phyloP scores from a whole-genome alignment of 73 alveolate species.

The Breviolum minutum region DNA sequence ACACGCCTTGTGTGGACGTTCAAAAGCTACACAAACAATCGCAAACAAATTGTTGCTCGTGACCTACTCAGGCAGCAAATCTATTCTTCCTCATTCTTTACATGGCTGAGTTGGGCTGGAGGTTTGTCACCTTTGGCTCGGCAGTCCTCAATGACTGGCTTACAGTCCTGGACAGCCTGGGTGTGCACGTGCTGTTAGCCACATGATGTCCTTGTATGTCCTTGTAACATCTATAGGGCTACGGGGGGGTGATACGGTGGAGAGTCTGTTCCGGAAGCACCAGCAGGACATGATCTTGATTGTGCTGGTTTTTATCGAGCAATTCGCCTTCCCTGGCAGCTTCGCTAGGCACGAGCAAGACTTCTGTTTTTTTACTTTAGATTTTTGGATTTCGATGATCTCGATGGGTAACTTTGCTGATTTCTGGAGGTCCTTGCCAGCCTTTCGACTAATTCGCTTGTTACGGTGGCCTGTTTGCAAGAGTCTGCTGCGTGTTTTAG shows the following conservation, averaged over 20 bases:
- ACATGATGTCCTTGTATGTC: background rate
- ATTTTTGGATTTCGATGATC: background rate
- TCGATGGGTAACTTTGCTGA: background rate
- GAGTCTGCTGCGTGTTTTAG: background rate
- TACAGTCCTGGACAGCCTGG: slow-evolving; percentile 63
- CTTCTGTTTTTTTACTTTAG: background rate
- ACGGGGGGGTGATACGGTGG: too few relatives aligned
- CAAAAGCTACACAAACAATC: background rate
- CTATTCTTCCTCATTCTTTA: slow-evolving; percentile 35
- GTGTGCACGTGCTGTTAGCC: background rate
- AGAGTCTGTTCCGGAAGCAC: background rate
- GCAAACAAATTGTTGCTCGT: background rate
- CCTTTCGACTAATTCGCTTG: slow-evolving; percentile 65
- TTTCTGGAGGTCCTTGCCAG: slow-evolving; percentile 57
- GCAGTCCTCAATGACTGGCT: slow-evolving; percentile 59
- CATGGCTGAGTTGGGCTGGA: slow-evolving; percentile 49
- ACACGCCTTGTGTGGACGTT: background rate
- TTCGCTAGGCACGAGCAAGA: slow-evolving; percentile 13
- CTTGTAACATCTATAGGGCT: background rate
- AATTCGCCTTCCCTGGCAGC: slow-evolving; percentile 87
- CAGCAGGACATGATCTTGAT: slow-evolving; percentile 57
- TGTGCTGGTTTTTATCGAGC: slow-evolving; percentile 61
- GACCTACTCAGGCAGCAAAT: slow-evolving; percentile 48
- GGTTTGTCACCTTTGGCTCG: slow-evolving; percentile 61
- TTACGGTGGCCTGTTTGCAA: slow-evolving; percentile 11